These are phyloP conservation scores for Polygonum maritimum DNA, from an alignment of 148 eudicot genomes.

Conservation along the genomic window DNA sequence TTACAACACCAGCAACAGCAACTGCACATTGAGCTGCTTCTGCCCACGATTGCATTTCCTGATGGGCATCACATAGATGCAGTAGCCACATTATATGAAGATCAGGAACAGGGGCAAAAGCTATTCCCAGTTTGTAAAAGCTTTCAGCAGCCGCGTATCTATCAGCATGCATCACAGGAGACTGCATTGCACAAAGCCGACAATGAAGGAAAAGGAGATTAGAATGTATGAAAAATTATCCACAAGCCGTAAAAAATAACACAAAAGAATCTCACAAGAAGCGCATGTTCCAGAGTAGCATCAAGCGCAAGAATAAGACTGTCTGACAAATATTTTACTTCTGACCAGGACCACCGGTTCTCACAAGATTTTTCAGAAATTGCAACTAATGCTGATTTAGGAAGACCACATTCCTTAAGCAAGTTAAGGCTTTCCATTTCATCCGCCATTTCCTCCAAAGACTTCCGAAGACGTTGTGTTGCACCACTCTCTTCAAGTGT, in stretches of 20 bases:
- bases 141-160: slow-evolving; percentile 98
- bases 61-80: slow-evolving; percentile 98
- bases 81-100: slow-evolving; percentile 99
- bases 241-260: neutral
- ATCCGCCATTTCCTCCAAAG: slow-evolving; percentile 93
- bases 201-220: neutral
- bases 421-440: slow-evolving; percentile 51
- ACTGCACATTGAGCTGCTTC: slow-evolving; percentile 99
- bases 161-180: slow-evolving; percentile 77
- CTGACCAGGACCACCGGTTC: slow-evolving; percentile 88
- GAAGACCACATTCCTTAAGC: slow-evolving; percentile 71
- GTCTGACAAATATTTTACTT: slow-evolving; percentile 63
- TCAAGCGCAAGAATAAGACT: slow-evolving; percentile 84
- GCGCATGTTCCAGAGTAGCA: slow-evolving; percentile 95
- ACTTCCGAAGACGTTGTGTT: slow-evolving; percentile 78
- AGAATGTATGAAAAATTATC: neutral
- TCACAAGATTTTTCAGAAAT: slow-evolving; percentile 45
- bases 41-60: slow-evolving; percentile 99
- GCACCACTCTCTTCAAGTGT: slow-evolving; percentile 98
- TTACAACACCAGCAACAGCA: slow-evolving; percentile 99
- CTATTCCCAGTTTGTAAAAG: slow-evolving; percentile 90
- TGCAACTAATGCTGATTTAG: slow-evolving; percentile 54
- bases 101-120: slow-evolving; percentile 98
- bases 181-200: slow-evolving; percentile 31
- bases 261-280: slow-evolving; percentile 43